A percentile compares a stretch with the other conserved stretches of the same genome.
Evolutionary conservation across 2,329 filamentous ascomycete genomes (phyloP).

Genomic region (Trichoderma simmonsii): DNA sequence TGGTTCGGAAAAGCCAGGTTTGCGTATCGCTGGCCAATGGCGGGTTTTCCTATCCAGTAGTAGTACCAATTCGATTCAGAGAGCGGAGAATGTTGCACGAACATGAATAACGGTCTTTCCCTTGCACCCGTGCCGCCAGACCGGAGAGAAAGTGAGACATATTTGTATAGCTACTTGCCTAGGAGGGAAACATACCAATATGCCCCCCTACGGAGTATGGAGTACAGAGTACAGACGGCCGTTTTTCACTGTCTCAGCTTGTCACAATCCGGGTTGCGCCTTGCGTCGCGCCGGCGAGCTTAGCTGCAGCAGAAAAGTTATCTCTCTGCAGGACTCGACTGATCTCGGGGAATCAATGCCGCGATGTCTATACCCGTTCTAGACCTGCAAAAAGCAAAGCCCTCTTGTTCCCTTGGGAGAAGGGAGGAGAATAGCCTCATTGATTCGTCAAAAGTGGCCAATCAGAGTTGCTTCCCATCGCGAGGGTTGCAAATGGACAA

Average conservation of each 20-base stretch:
- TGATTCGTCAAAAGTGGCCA: background rate
- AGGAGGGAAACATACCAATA: background rate
- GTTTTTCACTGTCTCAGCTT: background rate
- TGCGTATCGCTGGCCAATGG: background rate
- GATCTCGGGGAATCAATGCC: constrained; percentile 2
- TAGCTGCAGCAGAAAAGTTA: background rate
- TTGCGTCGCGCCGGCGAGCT: background rate
- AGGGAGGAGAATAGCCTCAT: background rate
- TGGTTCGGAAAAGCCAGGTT: background rate
- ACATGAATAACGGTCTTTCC: background rate
- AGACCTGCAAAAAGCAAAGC: background rate
- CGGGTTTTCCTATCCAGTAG: background rate
- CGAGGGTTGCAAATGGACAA: background rate
- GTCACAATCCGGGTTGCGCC: background rate
- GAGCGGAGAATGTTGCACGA: background rate
- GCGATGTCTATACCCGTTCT: background rate
- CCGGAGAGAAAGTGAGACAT: background rate
- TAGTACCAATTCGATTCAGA: background rate
- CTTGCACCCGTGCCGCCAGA: background rate
- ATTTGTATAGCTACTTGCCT: background rate
- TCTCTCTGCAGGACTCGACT: background rate
- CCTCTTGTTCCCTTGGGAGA: background rate
- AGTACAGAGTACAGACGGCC: background rate
- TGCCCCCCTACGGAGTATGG: background rate
- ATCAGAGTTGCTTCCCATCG: background rate